These are phyloP conservation scores for Alternaria tenuissima DNA, from an alignment of 2,329 filamentous ascomycete genomes.

Conservation along the genomic window DNA sequence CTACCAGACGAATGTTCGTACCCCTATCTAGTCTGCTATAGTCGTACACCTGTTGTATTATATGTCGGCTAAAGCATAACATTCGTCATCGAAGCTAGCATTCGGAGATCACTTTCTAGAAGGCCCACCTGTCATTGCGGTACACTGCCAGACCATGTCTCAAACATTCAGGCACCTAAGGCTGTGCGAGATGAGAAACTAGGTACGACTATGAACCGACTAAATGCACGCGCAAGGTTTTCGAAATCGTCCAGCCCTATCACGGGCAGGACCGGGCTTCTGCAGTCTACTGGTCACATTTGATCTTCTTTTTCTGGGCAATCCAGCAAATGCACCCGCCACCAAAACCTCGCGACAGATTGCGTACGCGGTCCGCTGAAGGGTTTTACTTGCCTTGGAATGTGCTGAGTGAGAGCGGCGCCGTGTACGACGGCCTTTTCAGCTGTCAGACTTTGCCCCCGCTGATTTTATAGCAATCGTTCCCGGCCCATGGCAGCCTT, in stretches of 20 bases:
- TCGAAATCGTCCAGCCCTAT: constrained; percentile 28
- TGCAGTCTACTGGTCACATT: constrained; percentile 34
- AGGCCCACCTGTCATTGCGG: constrained; percentile 18
- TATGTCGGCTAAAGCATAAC: constrained; percentile 31
- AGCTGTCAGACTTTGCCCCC: constrained; percentile 27
- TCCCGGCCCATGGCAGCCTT: constrained; percentile 21
- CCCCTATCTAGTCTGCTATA: constrained; percentile 29
- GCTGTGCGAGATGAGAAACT: constrained; percentile 9
- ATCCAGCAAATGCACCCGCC: constrained; percentile 32
- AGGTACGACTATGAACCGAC: constrained; percentile 12
- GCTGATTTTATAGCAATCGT: constrained; percentile 27
- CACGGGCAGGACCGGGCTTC: constrained; percentile 26
- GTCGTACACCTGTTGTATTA: constrained; percentile 21
- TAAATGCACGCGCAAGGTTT: constrained; percentile 22
- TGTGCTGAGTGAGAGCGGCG: constrained; percentile 31
- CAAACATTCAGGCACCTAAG: constrained; percentile 13
- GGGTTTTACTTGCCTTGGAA: constrained; percentile 16
- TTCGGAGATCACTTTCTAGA: constrained; percentile 20
- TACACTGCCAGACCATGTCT: constrained; percentile 7
- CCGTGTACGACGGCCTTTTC: constrained; percentile 21
- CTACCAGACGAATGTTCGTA: constrained; percentile 16
- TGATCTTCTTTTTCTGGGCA: constrained; percentile 32
- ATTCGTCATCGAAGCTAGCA: constrained; percentile 39
- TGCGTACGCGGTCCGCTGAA: constrained; percentile 20
- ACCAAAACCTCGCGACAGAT: constrained; percentile 10